Evolutionary conservation across 441 rosid genomes (phyloP).

Genomic region (Macaranga tanarius): DNA sequence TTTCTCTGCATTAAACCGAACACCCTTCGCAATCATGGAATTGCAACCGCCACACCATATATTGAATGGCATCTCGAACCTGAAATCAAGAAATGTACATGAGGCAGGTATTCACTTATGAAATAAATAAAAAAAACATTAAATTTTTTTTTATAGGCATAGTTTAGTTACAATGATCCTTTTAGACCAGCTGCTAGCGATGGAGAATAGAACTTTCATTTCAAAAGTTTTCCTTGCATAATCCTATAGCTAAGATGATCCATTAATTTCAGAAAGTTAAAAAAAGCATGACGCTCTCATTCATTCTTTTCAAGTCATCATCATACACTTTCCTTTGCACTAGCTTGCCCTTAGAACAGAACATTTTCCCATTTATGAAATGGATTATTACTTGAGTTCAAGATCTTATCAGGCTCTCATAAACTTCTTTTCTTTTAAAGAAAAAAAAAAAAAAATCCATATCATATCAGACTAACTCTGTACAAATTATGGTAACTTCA

Average conservation of each 20-base stretch:
- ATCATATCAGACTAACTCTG: too few species aligned
- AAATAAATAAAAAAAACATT: not conserved
- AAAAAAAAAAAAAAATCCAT: not conserved
- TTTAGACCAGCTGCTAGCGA: not conserved
- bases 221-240: not conserved
- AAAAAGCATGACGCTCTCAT: not conserved
- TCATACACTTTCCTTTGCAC: not conserved
- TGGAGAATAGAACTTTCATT: not conserved
- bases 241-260: not conserved
- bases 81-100: slow-evolving; percentile 29
- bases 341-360: not conserved
- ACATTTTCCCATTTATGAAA: not conserved
- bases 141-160: not conserved
- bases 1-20: slow-evolving; percentile 89
- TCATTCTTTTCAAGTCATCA: not conserved
- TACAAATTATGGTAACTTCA: not conserved
- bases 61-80: slow-evolving; percentile 96
- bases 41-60: slow-evolving; percentile 97
- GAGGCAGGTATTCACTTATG: not conserved
- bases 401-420: not conserved
- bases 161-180: not conserved
- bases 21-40: slow-evolving; percentile 95
- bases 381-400: not conserved
- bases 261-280: not conserved
- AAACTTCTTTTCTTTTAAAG: not conserved